A percentile compares a stretch with the other conserved stretches of the same genome.
These are phyloP conservation scores for Glycine soja DNA, from an alignment of 306 rosid species.

Conservation along the genomic window DNA sequence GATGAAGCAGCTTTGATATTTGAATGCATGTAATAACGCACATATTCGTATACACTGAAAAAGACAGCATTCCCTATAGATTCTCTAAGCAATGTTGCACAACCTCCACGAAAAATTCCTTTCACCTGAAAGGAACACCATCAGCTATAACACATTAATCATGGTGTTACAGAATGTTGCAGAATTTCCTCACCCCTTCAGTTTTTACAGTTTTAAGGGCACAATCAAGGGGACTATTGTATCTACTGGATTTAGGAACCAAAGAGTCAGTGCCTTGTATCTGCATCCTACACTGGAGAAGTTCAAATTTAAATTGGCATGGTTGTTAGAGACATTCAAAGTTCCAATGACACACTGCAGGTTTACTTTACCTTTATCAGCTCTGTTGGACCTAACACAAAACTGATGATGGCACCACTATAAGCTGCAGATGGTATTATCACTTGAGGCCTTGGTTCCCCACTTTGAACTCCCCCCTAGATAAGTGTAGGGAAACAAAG, in stretches of 20 bases:
- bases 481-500: constrained; percentile 43
- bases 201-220: constrained; percentile 64
- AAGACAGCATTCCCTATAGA: constrained; percentile 72
- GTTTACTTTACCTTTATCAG: constrained; percentile 76
- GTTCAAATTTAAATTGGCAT: constrained; percentile 47
- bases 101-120: constrained; percentile 82
- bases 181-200: constrained; percentile 81
- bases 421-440: constrained; percentile 91
- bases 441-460: constrained; percentile 67
- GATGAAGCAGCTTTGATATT: constrained; percentile 60
- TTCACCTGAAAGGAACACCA: constrained; percentile 72
- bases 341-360: constrained; percentile 42
- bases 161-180: constrained; percentile 42
- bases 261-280: constrained; percentile 86
- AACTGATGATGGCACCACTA: constrained; percentile 86
- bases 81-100: constrained; percentile 81
- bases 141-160: constrained; percentile 54
- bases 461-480: constrained; percentile 72
- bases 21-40: constrained; percentile 80
- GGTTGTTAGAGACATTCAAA: constrained; percentile 38
- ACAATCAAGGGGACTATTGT: constrained; percentile 79
- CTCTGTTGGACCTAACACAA: constrained; percentile 90
- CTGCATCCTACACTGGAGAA: constrained; percentile 99
- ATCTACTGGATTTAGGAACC: constrained; percentile 74
- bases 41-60: constrained; percentile 76